Evolutionary conservation across 441 rosid genomes (phyloP).

Genomic region (Flueggea neowawraea): DNA sequence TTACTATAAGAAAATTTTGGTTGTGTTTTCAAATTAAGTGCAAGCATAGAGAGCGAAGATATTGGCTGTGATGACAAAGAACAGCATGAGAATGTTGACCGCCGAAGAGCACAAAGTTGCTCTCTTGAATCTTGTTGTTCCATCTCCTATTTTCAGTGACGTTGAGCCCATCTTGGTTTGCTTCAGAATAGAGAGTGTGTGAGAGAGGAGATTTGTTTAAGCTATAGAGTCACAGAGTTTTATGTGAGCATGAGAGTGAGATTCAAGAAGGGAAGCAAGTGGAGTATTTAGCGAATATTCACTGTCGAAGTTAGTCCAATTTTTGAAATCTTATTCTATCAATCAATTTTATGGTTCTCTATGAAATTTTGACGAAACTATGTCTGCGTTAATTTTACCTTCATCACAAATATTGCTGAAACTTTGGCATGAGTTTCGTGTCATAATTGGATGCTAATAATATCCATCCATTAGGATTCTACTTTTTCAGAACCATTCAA

Average conservation of each 20-base stretch:
- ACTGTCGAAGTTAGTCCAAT: too few species aligned
- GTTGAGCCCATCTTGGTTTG: slow-evolving; percentile 67
- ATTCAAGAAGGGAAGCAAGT: slow-evolving; percentile 7
- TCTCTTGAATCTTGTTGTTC: slow-evolving; percentile 84
- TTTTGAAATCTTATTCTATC: too few species aligned
- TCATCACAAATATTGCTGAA: too few species aligned
- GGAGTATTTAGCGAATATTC: not conserved
- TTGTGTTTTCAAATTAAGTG: slow-evolving; percentile 46
- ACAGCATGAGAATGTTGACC: slow-evolving; percentile 83
- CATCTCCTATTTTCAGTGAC: slow-evolving; percentile 77
- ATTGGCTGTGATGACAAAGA: slow-evolving; percentile 84
- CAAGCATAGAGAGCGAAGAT: slow-evolving; percentile 92
- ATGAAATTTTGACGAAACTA: too few species aligned
- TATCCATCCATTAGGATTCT: too few species aligned
- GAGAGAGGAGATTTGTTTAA: not conserved
- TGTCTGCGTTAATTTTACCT: too few species aligned
- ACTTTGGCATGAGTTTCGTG: too few species aligned
- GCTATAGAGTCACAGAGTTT: slow-evolving; percentile 14
- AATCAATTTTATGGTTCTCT: too few species aligned
- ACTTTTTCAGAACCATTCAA: too few species aligned
- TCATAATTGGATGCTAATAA: too few species aligned
- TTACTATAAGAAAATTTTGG: too few species aligned
- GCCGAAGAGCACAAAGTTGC: slow-evolving; percentile 76
- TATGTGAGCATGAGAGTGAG: too few species aligned
- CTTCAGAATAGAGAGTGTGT: not conserved